These are phyloP conservation scores for Marasmius tenuissimus DNA, from an alignment of 1,284 basidiomycete species.

Conservation along the genomic window DNA sequence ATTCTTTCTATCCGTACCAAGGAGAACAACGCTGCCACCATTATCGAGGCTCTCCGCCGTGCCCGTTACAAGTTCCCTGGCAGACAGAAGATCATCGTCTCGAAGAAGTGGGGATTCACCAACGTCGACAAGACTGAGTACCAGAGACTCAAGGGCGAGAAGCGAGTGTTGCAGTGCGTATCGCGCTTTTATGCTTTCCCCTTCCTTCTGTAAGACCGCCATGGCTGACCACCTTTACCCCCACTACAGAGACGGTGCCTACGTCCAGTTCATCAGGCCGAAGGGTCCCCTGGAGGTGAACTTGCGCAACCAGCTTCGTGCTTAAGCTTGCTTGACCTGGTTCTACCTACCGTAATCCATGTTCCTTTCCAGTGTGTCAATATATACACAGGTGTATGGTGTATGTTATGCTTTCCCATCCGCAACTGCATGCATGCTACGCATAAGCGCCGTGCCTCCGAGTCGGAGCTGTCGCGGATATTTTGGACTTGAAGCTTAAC, in stretches of 20 bases:
- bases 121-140: constrained; percentile 93
- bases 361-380: too few relatives aligned
- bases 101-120: constrained; percentile 98
- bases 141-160: constrained; percentile 84
- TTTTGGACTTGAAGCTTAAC: too few relatives aligned
- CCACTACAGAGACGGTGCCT: constrained; percentile 70
- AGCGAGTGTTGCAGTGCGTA: constrained; percentile 83
- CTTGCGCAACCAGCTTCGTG: constrained; percentile 81
- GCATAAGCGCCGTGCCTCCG: too few relatives aligned
- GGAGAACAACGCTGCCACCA: constrained; percentile 85
- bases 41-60: constrained; percentile 95
- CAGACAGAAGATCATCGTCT: constrained; percentile 98
- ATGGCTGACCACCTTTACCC: constrained; percentile 18
- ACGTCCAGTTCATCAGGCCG: constrained; percentile 88
- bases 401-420: too few relatives aligned
- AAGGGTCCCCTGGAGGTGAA: constrained; percentile 85
- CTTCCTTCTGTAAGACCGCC: background rate
- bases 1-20: constrained; percentile 95
- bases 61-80: constrained; percentile 99
- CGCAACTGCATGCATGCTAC: too few relatives aligned
- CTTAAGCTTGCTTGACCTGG: constrained; percentile 34
- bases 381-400: too few relatives aligned
- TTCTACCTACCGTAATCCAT: constrained; percentile 7
- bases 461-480: too few relatives aligned
- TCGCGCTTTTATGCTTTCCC: background rate